Conservation (phyloP, 2,329 filamentous ascomycete species). For the Pyrenochaeta sp. region DNA sequence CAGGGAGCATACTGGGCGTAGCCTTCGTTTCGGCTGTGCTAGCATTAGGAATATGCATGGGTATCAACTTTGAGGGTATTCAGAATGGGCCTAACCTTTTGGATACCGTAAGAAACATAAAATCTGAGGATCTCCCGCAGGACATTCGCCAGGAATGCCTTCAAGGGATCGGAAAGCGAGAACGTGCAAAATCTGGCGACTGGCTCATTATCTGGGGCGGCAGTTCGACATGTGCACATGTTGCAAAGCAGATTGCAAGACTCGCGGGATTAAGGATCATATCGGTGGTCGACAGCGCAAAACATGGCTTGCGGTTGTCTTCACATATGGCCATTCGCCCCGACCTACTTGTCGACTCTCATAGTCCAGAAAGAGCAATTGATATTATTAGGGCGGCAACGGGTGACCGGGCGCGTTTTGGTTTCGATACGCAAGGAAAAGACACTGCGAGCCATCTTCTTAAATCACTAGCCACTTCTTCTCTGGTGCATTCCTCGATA, state of each 20-base stretch:
- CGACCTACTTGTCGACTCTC: constrained; percentile 74
- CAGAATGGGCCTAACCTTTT: constrained; percentile 68
- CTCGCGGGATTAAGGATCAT: constrained; percentile 71
- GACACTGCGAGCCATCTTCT: constrained; percentile 69
- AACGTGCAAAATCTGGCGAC: constrained; percentile 68
- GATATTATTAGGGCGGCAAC: constrained; percentile 70
- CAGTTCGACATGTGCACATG: constrained; percentile 74
- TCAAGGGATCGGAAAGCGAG: constrained; percentile 59
- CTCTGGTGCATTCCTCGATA: constrained; percentile 8
- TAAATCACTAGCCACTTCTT: constrained; percentile 55
- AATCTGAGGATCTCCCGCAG: constrained; percentile 60
- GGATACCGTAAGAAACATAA: constrained; percentile 58
- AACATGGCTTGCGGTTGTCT: constrained; percentile 63
- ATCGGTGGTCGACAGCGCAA: constrained; percentile 71
- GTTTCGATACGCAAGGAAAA: constrained; percentile 72
- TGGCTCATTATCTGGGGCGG: constrained; percentile 79
- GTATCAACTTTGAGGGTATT: constrained; percentile 67
- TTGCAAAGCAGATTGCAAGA: constrained; percentile 73
- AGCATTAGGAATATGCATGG: constrained; percentile 73
- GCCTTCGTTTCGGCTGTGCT: constrained; percentile 75
- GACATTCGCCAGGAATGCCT: constrained; percentile 73
- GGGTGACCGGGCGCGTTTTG: constrained; percentile 68
- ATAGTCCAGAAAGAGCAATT: constrained; percentile 71
- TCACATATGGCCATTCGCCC: constrained; percentile 57
- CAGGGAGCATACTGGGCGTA: constrained; percentile 72